These are phyloP conservation scores for Xylariomycetidae sp. DNA, from an alignment of 2,329 filamentous ascomycete genomes.

Conservation along the genomic window DNA sequence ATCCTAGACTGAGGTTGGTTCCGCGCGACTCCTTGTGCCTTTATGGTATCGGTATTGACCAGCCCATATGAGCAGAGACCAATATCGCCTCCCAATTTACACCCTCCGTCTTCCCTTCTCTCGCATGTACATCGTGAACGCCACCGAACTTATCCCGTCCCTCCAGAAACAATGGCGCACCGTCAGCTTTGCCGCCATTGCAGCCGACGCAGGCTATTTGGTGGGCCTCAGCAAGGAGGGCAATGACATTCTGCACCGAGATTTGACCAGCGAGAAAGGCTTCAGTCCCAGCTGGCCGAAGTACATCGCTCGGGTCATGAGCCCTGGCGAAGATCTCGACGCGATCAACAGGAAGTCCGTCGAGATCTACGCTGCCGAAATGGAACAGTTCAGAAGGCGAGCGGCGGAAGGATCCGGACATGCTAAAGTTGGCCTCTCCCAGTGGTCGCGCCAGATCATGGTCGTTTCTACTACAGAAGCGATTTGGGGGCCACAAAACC, in stretches of 20 bases:
- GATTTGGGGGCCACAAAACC: slow-evolving; percentile 19
- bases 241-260: slow-evolving; percentile 15
- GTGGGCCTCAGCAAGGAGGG: slow-evolving; percentile 21
- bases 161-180: slow-evolving; percentile 21
- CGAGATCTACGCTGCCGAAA: slow-evolving; percentile 11
- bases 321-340: slow-evolving; percentile 14
- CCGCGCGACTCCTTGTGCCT: background rate
- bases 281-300: slow-evolving; percentile 11
- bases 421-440: slow-evolving; percentile 6
- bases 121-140: slow-evolving; percentile 22
- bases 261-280: slow-evolving; percentile 12
- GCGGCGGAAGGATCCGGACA: too few relatives aligned
- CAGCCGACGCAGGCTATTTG: slow-evolving; percentile 13
- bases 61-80: slow-evolving; percentile 6
- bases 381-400: slow-evolving; percentile 8
- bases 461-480: slow-evolving; percentile 15
- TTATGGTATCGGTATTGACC: background rate
- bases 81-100: slow-evolving; percentile 19
- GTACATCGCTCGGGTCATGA: slow-evolving; percentile 8
- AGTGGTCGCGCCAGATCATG: slow-evolving; percentile 16
- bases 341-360: slow-evolving; percentile 15
- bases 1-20: slow-evolving; percentile 10
- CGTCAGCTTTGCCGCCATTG: slow-evolving; percentile 20
- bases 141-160: slow-evolving; percentile 17
- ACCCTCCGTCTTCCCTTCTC: slow-evolving; percentile 19